A percentile compares a stretch with the other conserved stretches of the same genome.
These are phyloP conservation scores for Cordyceps pruinosa DNA, from an alignment of 2,329 filamentous ascomycete genomes.

Conservation along the genomic window DNA sequence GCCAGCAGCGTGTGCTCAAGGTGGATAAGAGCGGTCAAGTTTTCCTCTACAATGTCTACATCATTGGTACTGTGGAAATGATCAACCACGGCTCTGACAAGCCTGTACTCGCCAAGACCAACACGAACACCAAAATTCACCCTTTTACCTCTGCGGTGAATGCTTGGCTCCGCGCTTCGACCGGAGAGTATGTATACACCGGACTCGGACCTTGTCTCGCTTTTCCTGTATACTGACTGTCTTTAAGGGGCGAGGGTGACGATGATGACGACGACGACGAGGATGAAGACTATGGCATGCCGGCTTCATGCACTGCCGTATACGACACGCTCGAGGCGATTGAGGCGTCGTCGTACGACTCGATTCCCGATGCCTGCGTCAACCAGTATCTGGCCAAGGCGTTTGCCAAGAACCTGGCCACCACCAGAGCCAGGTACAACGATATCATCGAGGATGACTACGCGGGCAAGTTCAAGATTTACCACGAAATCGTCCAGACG, in stretches of 20 bases:
- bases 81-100: background rate
- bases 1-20: conserved; percentile 13
- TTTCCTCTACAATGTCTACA: conserved; percentile 15
- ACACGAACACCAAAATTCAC: conserved; percentile 13
- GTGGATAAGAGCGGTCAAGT: conserved; percentile 6
- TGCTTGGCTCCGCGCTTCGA: conserved; percentile 12
- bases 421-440: background rate
- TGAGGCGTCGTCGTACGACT: background rate
- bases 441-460: conserved; percentile 1
- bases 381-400: background rate
- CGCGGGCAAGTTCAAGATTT: background rate
- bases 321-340: background rate
- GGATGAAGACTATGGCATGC: background rate
- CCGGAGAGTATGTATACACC: conserved; percentile 8
- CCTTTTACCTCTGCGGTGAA: conserved; percentile 12
- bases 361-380: background rate
- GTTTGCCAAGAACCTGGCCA: background rate
- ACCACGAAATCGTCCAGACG: background rate
- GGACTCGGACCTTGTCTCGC: background rate
- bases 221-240: background rate
- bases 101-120: conserved; percentile 12
- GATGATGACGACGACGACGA: conserved; percentile 1
- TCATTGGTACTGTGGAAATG: conserved; percentile 14
- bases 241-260: background rate
- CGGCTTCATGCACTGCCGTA: background rate